Conservation (phyloP, 768 basidiomycete species). For the Boletales sp. region DNA sequence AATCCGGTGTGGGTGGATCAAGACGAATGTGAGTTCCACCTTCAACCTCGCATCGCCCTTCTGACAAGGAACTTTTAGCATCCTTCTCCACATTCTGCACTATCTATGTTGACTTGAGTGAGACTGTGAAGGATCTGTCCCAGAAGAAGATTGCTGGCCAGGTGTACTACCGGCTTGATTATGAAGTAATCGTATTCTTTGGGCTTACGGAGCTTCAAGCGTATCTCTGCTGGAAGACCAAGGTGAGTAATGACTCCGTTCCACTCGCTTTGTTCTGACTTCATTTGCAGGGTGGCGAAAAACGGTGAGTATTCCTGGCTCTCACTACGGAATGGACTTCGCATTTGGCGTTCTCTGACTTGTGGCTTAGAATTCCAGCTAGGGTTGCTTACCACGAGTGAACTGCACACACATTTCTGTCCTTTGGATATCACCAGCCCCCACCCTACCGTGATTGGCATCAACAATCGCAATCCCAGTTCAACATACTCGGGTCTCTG, state of each 20-base stretch:
- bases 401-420: too few species aligned
- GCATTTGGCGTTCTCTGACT: neutral
- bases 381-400: neutral
- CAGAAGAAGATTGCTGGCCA: neutral
- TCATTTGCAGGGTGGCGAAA: neutral
- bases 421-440: too few species aligned
- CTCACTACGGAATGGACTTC: too few species aligned
- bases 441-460: too few species aligned
- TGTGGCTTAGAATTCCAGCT: neutral
- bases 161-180: conserved; percentile 10
- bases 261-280: neutral
- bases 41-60: neutral
- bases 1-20: conserved; percentile 14
- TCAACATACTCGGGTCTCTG: too few species aligned
- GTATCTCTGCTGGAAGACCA: conserved; percentile 4
- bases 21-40: conserved; percentile 2
- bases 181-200: conserved; percentile 11
- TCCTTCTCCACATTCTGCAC: conserved; percentile 4
- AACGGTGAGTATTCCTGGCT: neutral
- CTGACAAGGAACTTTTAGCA: neutral
- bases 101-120: neutral
- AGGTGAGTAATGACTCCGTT: neutral
- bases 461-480: too few species aligned
- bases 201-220: conserved; percentile 11
- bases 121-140: neutral